Conservation (phyloP, 345 rosid genomes). For the Melastoma malabathricum region DNA sequence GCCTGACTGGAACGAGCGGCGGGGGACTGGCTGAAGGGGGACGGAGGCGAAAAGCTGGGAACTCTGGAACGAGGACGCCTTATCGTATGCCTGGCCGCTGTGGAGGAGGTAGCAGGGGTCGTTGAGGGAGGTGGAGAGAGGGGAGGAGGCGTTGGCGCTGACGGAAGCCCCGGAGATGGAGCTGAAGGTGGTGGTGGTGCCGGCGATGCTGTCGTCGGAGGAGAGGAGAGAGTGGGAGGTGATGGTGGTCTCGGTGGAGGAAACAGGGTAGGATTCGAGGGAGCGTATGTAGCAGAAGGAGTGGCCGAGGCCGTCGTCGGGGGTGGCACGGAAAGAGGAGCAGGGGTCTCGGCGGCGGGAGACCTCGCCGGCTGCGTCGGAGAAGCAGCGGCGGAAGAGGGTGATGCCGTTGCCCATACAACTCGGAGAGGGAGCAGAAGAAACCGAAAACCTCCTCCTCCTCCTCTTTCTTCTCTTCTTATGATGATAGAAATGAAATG, state of each 20-base stretch:
- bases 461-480: not conserved
- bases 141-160: constrained; percentile 79
- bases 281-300: constrained; percentile 65
- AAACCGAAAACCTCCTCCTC: not conserved
- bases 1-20: constrained; percentile 21
- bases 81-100: constrained; percentile 24
- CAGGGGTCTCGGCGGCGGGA: constrained; percentile 45
- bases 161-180: constrained; percentile 91
- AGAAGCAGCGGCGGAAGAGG: constrained; percentile 40
- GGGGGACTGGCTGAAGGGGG: constrained; percentile 78
- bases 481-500: not conserved
- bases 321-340: constrained; percentile 7
- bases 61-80: constrained; percentile 77
- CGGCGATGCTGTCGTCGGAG: constrained; percentile 4
- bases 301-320: constrained; percentile 58
- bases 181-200: constrained; percentile 38
- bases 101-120: constrained; percentile 18
- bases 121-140: constrained; percentile 42
- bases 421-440: not conserved
- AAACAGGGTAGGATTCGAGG: constrained; percentile 28
- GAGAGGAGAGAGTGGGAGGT: constrained; percentile 15
- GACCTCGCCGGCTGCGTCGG: constrained; percentile 30
- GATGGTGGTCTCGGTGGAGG: constrained; percentile 20
- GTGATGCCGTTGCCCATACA: constrained; percentile 64
- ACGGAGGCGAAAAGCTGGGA: constrained; percentile 71